These are phyloP conservation scores for Bipolaris gigantea DNA, from an alignment of 2,329 filamentous ascomycete species.

Conservation along the genomic window DNA sequence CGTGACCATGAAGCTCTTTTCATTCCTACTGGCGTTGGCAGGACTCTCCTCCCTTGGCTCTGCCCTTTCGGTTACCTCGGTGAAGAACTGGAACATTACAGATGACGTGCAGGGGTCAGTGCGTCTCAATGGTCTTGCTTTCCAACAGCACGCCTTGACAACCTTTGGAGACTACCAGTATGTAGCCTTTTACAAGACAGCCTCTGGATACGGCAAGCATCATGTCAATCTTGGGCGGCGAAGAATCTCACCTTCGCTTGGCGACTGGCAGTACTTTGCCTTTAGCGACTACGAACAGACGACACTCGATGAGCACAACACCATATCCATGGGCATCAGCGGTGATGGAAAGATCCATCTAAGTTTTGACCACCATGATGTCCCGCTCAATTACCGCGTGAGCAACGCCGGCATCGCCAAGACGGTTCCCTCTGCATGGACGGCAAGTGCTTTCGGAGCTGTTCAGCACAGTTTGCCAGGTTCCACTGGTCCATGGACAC, in stretches of 20 bases:
- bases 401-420: constrained; percentile 38
- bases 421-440: constrained; percentile 32
- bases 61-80: constrained; percentile 32
- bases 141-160: constrained; percentile 54
- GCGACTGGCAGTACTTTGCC: constrained; percentile 51
- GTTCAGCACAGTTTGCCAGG: constrained; percentile 37
- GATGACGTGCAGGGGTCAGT: constrained; percentile 42
- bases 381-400: constrained; percentile 41
- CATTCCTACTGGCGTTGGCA: constrained; percentile 11
- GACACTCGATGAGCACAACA: constrained; percentile 57
- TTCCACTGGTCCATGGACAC: constrained; percentile 39
- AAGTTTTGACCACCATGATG: constrained; percentile 56
- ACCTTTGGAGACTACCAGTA: constrained; percentile 56
- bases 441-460: constrained; percentile 30
- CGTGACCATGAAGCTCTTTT: constrained; percentile 21
- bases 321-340: constrained; percentile 56
- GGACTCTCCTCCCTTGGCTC: constrained; percentile 17
- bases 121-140: constrained; percentile 53
- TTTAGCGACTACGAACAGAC: constrained; percentile 56
- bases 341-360: constrained; percentile 58
- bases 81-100: constrained; percentile 34
- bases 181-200: constrained; percentile 50
- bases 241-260: constrained; percentile 42
- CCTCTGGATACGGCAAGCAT: constrained; percentile 37
- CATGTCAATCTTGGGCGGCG: constrained; percentile 53